Percentiles rank a stretch among this genome's conserved stretches.
These are phyloP conservation scores for Vitis rotundifolia DNA, from an alignment of 164 flowering plant species.

Conservation along the genomic window DNA sequence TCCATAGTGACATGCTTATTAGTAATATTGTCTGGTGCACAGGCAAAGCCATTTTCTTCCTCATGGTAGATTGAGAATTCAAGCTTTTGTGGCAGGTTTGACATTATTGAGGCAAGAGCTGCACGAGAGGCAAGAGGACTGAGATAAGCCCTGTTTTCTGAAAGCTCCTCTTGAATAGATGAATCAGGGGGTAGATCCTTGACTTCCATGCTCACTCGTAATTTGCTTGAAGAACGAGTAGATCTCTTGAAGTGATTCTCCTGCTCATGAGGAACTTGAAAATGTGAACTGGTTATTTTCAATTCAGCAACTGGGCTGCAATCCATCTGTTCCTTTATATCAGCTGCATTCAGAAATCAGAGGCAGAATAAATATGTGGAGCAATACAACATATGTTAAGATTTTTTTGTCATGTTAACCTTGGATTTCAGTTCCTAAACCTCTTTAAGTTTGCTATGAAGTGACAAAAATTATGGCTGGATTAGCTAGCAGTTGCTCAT, in stretches of 20 bases:
- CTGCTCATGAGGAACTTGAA: constrained; percentile 9
- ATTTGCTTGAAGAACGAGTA: constrained; percentile 24
- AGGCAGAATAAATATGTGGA: neutral
- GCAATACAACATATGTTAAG: neutral
- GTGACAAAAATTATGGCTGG: too few species aligned
- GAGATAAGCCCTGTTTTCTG: constrained; percentile 25
- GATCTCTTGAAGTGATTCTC: constrained; percentile 17
- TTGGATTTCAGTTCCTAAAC: neutral
- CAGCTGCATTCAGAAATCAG: constrained; percentile 18
- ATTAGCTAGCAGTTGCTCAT: too few species aligned
- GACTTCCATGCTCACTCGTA: constrained; percentile 6
- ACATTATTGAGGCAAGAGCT: constrained; percentile 40
- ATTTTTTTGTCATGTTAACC: neutral
- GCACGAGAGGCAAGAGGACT: constrained; percentile 58
- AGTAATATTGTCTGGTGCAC: constrained; percentile 8
- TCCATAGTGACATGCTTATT: constrained; percentile 1
- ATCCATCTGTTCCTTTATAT: constrained; percentile 3
- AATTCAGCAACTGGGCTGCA: constrained; percentile 6
- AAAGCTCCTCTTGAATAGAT: constrained; percentile 14
- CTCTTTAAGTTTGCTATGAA: neutral
- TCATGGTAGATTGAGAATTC: constrained; percentile 17
- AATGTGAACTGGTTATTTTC: constrained; percentile 7
- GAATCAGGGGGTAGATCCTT: constrained; percentile 9
- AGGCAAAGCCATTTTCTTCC: constrained; percentile 12
- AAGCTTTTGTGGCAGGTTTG: constrained; percentile 23